A percentile compares a stretch with the other conserved stretches of the same genome.
Conservation (phyloP, 495 filamentous ascomycete species). For the Podospora australis region DNA sequence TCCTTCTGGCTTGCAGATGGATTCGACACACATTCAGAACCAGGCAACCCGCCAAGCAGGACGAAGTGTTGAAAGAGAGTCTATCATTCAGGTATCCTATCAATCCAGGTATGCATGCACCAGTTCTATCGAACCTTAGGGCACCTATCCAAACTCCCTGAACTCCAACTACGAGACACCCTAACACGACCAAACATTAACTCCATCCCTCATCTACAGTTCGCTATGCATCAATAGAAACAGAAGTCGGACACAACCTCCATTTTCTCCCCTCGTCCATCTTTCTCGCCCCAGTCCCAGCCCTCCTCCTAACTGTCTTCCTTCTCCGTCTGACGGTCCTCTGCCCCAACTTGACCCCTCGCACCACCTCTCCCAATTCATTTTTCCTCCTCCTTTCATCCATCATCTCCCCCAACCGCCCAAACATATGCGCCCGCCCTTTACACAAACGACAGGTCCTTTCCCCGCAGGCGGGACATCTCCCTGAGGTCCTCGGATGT, state of each 20-base stretch:
- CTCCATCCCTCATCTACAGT: too few relatives aligned
- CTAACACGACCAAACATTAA: too few relatives aligned
- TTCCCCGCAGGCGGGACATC: slow-evolving; percentile 4
- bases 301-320: neutral
- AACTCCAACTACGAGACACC: too few relatives aligned
- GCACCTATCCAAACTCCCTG: too few relatives aligned
- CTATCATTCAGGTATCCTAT: too few relatives aligned
- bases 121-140: too few relatives aligned
- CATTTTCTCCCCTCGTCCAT: neutral
- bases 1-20: too few relatives aligned
- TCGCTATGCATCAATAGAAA: too few relatives aligned
- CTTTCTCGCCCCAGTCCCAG: slow-evolving; percentile 2
- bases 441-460: slow-evolving; percentile 7
- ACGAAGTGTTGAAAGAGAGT: too few relatives aligned
- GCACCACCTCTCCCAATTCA: neutral
- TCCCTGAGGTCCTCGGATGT: slow-evolving; percentile 1
- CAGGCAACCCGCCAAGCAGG: too few relatives aligned
- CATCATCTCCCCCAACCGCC: neutral
- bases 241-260: neutral
- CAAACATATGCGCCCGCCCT: slow-evolving; percentile 6
- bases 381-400: neutral
- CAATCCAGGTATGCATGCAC: too few relatives aligned
- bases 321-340: neutral
- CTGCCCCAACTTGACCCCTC: neutral
- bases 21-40: too few relatives aligned